Evolutionary conservation across 2,329 filamentous ascomycete species (phyloP), one percentile per base, ranked within the genome.

Genomic region (Fusarium devonianum): DNA sequence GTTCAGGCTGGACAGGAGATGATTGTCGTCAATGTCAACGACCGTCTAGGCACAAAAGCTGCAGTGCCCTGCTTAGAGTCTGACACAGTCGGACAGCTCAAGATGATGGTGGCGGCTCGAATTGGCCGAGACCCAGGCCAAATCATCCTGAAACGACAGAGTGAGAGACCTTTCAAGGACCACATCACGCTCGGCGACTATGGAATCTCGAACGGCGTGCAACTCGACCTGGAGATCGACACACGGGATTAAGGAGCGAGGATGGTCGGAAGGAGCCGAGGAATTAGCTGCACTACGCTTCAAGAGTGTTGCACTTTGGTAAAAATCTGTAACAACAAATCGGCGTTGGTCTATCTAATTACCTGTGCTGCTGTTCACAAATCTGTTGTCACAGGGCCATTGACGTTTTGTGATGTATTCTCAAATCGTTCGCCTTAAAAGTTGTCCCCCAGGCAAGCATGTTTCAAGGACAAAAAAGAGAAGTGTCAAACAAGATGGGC

Each of bases 11-110:
- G 78, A 5, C 88, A 95, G 67, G 87, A 91, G 47, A 95, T 97
- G 88, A 97, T 97, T 61, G 84, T 96, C 40, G 92, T 97, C 13
- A 85, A 93, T 66, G 86, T 97, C 67, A 97, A 97, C 70, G 93
- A 97, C 72, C 84, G 93, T n/a, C 77, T 97, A 25, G 93, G 93
- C 10, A 97, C 93, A n/a, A 96, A 96, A 67, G 90, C 92, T 12
- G 88, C 90, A 41, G 94, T 97, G 57, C 93, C 93, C 0, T 97
- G 92, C 69, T 78, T 96, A 48, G 86, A 90, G 1, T 88, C 85
- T 3, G 93, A 97, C 73, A 87, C 86, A 7, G 87, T 97, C 59
- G 87, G 87, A 58, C 81, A 92, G 53, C 91, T 97, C 76, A 97
- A 97, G 75, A 87, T 92, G 35, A 88, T 95, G 79, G 92, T 97